Base-by-base conservation (phyloP, 2,329 filamentous ascomycete species). In the Aspergillus felis region DNA sequence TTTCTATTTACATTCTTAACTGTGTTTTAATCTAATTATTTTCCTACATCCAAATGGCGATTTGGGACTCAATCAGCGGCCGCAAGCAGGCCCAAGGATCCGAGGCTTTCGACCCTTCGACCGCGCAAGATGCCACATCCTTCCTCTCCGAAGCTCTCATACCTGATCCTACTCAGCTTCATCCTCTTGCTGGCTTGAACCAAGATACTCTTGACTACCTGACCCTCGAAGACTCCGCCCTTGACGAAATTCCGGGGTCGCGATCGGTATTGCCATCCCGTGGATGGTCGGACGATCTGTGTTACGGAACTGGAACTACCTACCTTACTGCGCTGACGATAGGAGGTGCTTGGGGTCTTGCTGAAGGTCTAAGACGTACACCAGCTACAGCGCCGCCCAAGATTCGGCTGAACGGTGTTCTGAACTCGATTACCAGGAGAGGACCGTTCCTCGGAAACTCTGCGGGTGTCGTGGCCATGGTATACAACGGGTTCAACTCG, bases 241-340 rank as follows among this genome's bases (percentile, higher is more conserved):
- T 97, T 57, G 92, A 91, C 61, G 87, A 95, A 69, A 84, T 96
- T 22, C 92, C 92, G 51, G 92, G 92, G 70, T 84, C 87, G 58
- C 89, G 90, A 73, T 95, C 93, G 47, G 89, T 92, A 55, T 84
- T 99, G 55, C 94, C 95, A 47, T 97, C 92, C 56, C 88, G 94
- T 74, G 94, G 94, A 73, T 99, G 96, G 87, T 96, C 92, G 60
- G 94, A 99, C 73, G 94, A 99, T 75, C 85, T 99, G 59, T 97
- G 94, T 79, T 99, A 99, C 75, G 94, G 95, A 71, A 95, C 94
- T 24, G 94, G 94, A 68, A 87, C 93, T 61, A 96, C 92, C 71
- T 99, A 99, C 74, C 82, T 99, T 59, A 81, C 90, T n/a, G 94
- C 90, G 6, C 81, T 99, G 68, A 84, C 88, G 44, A 73, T 95